Evolutionary conservation across 2,329 filamentous ascomycete species (phyloP).

Genomic region (Exutisphaerella laricina): DNA sequence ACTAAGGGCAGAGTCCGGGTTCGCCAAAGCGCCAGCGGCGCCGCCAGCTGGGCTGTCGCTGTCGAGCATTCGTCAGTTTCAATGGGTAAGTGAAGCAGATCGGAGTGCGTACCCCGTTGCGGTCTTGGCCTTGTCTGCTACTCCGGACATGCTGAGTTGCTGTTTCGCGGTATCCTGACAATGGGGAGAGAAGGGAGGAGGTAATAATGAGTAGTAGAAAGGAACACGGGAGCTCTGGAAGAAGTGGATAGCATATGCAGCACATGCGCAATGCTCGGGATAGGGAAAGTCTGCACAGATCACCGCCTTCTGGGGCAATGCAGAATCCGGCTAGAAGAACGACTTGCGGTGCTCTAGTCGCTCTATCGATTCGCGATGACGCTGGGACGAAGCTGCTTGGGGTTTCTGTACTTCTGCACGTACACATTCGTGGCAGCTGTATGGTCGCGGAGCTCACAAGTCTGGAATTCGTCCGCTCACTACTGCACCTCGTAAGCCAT

Average conservation of each 20-base stretch:
- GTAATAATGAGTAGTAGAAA: too few species aligned
- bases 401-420: too few species aligned
- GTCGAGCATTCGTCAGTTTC: neutral
- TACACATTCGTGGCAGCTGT: too few species aligned
- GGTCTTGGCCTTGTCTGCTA: neutral
- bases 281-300: neutral
- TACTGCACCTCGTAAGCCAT: too few species aligned
- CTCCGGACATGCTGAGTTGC: neutral
- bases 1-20: neutral
- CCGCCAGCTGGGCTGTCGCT: neutral
- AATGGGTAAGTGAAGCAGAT: neutral
- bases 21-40: neutral
- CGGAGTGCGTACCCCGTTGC: neutral
- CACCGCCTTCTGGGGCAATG: neutral
- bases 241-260: neutral
- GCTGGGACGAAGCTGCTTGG: neutral
- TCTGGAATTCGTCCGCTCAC: neutral
- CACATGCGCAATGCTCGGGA: neutral
- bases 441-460: too few species aligned
- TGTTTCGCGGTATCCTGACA: neutral
- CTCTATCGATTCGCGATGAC: neutral
- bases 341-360: neutral
- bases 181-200: neutral
- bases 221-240: neutral
- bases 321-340: neutral